Evolutionary conservation across 139 green algal species (phyloP), one percentile per base, ranked within the genome.

Genomic region (Marvania coccoides): DNA sequence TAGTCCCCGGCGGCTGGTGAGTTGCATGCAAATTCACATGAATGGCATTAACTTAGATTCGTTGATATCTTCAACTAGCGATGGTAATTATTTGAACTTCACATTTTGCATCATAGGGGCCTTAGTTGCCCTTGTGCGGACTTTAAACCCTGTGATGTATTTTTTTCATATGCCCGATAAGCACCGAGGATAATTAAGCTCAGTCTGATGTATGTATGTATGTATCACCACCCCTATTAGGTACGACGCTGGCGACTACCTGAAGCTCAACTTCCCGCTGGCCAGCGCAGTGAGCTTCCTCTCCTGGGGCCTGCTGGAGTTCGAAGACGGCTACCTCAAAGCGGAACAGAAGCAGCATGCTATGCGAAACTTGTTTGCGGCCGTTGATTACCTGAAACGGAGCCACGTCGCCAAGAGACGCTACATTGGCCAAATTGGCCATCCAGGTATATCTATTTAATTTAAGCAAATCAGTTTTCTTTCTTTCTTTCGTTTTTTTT

Each of bases 201-300:
- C n/a, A n/a, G n/a, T n/a, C n/a, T n/a, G n/a, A n/a, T n/a, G n/a
- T n/a, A n/a, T n/a, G n/a, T n/a, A n/a, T n/a, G n/a, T n/a, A n/a
- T n/a, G n/a, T n/a, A n/a, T n/a, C n/a, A n/a, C n/a, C n/a, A n/a
- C n/a, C n/a, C n/a, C n/a, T n/a, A n/a, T 45, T 54, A 23, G n/a
- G 31, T 51, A 39, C 10, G 55, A 60, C 42, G 59, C 68, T 30
- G 69, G 69, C 3, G 82, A 88, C 46, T 66, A 72, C n/a, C 45
- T 89, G 46, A 88, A 87, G 67, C 83, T 84, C 23, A 70, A 70
- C 45, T 72, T 89, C 13, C 81, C 82, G 4, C 74, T 73, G 19
- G 81, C 81, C 0, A 77, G 77, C 23, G 60, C 73, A 2, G 56
- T 77, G 2, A 59, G 47, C 6, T 65, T 83, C 26, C 62, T 88